phyloP scores from a whole-genome alignment of 2,329 filamentous ascomycete species.

The Fusarium fracticaudum region DNA sequence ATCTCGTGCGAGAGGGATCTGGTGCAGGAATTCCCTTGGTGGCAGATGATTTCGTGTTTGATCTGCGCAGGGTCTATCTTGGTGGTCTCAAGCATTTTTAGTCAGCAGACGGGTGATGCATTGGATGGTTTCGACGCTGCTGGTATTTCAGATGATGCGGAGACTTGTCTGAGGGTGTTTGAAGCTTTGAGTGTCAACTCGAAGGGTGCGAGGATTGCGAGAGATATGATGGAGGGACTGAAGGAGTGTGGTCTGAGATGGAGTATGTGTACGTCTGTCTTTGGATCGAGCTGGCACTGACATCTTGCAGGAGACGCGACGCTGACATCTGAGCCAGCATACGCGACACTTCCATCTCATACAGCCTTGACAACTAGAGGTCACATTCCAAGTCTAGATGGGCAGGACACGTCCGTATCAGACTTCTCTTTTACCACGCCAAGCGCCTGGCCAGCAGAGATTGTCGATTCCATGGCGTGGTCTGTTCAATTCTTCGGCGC shows the following conservation, averaged over 20 bases:
- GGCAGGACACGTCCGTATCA: background rate
- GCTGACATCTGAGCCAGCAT: rapidly evolving
- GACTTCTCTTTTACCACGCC: background rate
- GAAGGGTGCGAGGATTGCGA: background rate
- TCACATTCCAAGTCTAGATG: background rate
- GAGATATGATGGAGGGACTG: background rate
- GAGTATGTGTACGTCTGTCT: background rate
- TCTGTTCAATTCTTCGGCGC: background rate
- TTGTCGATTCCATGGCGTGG: background rate
- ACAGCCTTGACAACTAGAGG: background rate
- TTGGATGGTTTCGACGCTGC: background rate
- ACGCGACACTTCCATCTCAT: background rate
- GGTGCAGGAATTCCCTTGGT: background rate
- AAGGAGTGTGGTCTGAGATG: background rate
- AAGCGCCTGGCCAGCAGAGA: background rate
- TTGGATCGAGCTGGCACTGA: too few relatives aligned
- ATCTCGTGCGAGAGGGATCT: background rate
- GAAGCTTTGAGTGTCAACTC: background rate
- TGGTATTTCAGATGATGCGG: background rate
- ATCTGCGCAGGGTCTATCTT: background rate
- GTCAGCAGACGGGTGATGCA: background rate
- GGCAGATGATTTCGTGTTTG: background rate
- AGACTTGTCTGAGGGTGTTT: background rate
- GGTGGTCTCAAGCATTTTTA: background rate
- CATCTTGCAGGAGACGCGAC: background rate